Base-by-base conservation (phyloP, 2,329 filamentous ascomycete genomes). In the Elsinoe perseae region DNA sequence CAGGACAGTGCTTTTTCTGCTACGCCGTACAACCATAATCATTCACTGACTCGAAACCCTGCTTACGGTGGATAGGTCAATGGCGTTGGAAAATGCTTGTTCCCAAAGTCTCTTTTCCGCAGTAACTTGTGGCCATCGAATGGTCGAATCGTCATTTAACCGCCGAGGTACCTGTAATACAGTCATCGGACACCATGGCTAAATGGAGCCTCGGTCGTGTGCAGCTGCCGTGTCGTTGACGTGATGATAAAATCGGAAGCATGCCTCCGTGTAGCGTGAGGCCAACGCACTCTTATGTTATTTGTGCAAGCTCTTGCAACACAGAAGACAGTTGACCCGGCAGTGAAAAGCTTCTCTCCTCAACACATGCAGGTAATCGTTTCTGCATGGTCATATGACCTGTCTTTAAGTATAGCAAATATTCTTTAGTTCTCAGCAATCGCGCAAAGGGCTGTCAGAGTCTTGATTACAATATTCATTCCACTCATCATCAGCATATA, bases 391-490 rank as follows among this genome's bases (percentile, higher is more conserved):
- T n/a, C n/a, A n/a, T n/a, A n/a, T n/a, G n/a, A n/a, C n/a, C n/a
- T n/a, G n/a, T n/a, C n/a, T n/a, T n/a, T n/a, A n/a, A n/a, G n/a
- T n/a, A n/a, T n/a, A n/a, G n/a, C n/a, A n/a, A n/a, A n/a, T n/a
- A n/a, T n/a, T n/a, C n/a, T n/a, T n/a, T n/a, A n/a, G n/a, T n/a
- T n/a, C n/a, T n/a, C n/a, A n/a, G n/a, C n/a, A n/a, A n/a, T n/a
- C n/a, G n/a, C n/a, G n/a, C n/a, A n/a, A n/a, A n/a, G n/a, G n/a
- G n/a, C n/a, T n/a, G n/a, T n/a, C 28, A 50, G 32, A 16, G 14
- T 43, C n/a, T 6, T 30, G 32, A 38, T 38, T 52, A 52, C 30
- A 52, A 25, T 34, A 36, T 52, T 52, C 48, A 38, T 52, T 52
- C 16, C 25, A 20, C 48, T 32, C 20, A 21, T 52, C 30, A 38